These are phyloP conservation scores for Fusarium redolens DNA, from an alignment of 2,329 filamentous ascomycete genomes.

Conservation along the genomic window DNA sequence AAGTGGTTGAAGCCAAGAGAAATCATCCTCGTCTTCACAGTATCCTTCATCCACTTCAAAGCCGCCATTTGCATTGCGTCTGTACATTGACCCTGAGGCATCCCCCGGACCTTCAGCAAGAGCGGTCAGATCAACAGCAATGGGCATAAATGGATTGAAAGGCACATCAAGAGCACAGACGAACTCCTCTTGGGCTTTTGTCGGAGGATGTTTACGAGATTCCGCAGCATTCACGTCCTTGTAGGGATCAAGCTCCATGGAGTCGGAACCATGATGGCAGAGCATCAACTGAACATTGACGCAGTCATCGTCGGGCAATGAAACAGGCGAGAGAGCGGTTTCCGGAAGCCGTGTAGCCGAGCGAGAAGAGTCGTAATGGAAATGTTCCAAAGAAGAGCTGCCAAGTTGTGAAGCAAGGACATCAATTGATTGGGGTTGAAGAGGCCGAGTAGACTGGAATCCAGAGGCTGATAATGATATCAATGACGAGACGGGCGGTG, in stretches of 20 bases:
- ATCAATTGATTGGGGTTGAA: slow-evolving; percentile 32
- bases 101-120: background rate
- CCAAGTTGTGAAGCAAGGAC: slow-evolving; percentile 39
- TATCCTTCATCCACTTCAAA: slow-evolving; percentile 48
- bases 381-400: slow-evolving; percentile 37
- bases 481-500: slow-evolving; percentile 22
- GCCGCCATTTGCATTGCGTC: slow-evolving; percentile 4
- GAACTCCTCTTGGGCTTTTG: background rate
- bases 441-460: background rate
- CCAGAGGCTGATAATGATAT: background rate
- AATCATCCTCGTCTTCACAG: slow-evolving; percentile 42
- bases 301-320: slow-evolving; percentile 29
- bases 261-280: background rate
- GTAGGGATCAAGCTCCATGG: slow-evolving; percentile 34
- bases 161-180: background rate
- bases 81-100: background rate
- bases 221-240: background rate
- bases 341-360: background rate
- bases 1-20: slow-evolving; percentile 42
- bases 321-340: slow-evolving; percentile 32
- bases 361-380: background rate
- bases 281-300: slow-evolving; percentile 4
- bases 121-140: slow-evolving; percentile 2
- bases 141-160: background rate
- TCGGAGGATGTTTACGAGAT: background rate